phyloP scores from a whole-genome alignment of 176 grass and related monocot species.

The Ensete ventricosum region DNA sequence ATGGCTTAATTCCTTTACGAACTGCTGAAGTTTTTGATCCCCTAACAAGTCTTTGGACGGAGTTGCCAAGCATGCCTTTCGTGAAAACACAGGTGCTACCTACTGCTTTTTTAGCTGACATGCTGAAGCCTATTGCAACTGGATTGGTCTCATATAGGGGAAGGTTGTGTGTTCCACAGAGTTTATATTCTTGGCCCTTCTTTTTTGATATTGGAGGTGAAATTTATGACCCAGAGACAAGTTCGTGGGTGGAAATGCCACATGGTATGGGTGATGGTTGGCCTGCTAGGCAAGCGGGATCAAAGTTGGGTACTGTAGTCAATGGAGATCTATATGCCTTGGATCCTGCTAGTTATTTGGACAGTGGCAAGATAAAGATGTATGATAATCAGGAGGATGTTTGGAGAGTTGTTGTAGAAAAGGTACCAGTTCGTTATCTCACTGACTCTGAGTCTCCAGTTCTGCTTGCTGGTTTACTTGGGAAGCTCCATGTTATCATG shows the following conservation, averaged over 20 bases:
- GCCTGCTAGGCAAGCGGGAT: constrained; percentile 63
- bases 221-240: constrained; percentile 48
- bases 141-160: constrained; percentile 63
- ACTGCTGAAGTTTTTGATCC: constrained; percentile 80
- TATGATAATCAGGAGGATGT: constrained; percentile 62
- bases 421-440: constrained; percentile 47
- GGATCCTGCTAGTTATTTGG: constrained; percentile 58
- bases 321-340: constrained; percentile 63
- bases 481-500: constrained; percentile 63
- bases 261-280: constrained; percentile 66
- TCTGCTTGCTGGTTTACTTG: constrained; percentile 53
- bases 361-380: constrained; percentile 56
- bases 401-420: constrained; percentile 47
- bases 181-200: constrained; percentile 75
- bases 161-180: constrained; percentile 75
- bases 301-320: constrained; percentile 55
- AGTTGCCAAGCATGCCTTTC: constrained; percentile 64
- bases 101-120: constrained; percentile 48
- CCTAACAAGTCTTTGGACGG: constrained; percentile 42
- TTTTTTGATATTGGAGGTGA: constrained; percentile 81
- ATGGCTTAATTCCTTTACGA: constrained; percentile 47
- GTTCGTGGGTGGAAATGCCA: constrained; percentile 77
- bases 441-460: constrained; percentile 40
- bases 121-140: constrained; percentile 67
- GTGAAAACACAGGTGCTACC: constrained; percentile 44